Evolutionary conservation across 2,329 filamentous ascomycete species (phyloP).

Genomic region (Pyricularia sp.): DNA sequence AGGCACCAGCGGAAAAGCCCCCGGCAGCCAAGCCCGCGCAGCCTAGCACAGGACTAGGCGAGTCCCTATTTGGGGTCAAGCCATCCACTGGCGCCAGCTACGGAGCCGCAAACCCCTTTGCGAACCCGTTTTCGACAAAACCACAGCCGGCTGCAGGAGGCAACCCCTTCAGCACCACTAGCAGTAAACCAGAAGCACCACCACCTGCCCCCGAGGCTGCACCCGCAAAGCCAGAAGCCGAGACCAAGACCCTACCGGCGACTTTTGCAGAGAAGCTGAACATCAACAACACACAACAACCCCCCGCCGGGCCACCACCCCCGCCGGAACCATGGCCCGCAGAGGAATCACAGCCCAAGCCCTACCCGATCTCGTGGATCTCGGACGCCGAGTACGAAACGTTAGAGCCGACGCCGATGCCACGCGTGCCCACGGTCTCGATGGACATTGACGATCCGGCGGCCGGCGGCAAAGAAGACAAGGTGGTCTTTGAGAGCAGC

Average conservation of each 20-base stretch:
- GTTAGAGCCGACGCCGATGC: conserved; percentile 41
- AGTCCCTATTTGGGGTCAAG: conserved; percentile 57
- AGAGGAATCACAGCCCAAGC: conserved; percentile 39
- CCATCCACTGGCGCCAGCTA: conserved; percentile 21
- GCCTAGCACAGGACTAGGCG: conserved; percentile 40
- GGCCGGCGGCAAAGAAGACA: conserved; percentile 45
- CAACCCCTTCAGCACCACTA: conserved; percentile 13
- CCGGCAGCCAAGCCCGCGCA: conserved; percentile 17
- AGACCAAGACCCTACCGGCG: conserved; percentile 32
- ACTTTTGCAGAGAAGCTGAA: conserved; percentile 66
- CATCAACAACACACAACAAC: conserved; percentile 43
- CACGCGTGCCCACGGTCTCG: conserved; percentile 31
- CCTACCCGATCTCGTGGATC: conserved; percentile 68
- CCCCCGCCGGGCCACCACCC: conserved; percentile 26
- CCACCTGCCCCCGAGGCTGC: background rate
- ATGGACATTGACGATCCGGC: conserved; percentile 33
- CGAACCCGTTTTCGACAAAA: conserved; percentile 16
- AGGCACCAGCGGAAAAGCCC: conserved; percentile 18
- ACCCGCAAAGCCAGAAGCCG: conserved; percentile 17
- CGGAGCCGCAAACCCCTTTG: conserved; percentile 40
- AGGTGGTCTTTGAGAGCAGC: conserved; percentile 57
- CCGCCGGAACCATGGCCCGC: conserved; percentile 65
- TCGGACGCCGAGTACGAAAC: conserved; percentile 87
- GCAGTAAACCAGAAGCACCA: conserved; percentile 6
- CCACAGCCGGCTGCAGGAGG: conserved; percentile 6